Base-by-base conservation (phyloP, 2,329 filamentous ascomycete genomes). In the Fusarium solani-melongenae region DNA sequence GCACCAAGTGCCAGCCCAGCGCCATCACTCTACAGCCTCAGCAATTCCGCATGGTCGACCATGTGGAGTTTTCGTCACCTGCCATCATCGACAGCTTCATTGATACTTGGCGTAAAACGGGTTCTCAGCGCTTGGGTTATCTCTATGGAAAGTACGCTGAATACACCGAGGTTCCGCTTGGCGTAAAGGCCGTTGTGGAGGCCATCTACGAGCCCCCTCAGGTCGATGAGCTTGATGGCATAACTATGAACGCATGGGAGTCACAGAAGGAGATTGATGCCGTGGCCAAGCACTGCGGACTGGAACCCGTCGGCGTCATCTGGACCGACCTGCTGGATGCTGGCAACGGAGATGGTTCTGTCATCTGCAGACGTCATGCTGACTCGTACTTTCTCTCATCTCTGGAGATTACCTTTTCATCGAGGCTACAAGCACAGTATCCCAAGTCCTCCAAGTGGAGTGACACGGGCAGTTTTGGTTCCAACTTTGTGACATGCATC, bases 191-290 rank as follows among this genome's bases (percentile, higher is more conserved):
- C 17, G 91, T 99, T 1, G 95, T 99, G 0, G 95, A 99, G 84
- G 96, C 95, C 44, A 98, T 99, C 73, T 99, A 98, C 78, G 96
- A 99, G 81, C 94, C 95, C 6, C 96, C 96, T 3, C 96, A 99
- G 80, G 86, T 96, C 38, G 92, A 95, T 76, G 96, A 99, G 82
- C 80, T 92, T 15, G 96, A 99, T 79, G 96, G 96, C 2, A 90
- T 98, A 55, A 95, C 95, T 1, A 85, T 98, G 65, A 91, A 92
- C 59, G 88, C 94, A 0, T 98, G 96, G 94, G 90, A 93, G 34
- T 94, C 95, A 68, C 94, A 98, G 83, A 88, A 91, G 67, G 92
- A 94, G 9, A 87, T 98, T 33, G 93, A 97, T 68, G 89, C 93
- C 62, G 86, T 98, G 8, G 96, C 96, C 29, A 89, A 88, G 70